phyloP scores from a whole-genome alignment of 768 basidiomycete species.

The Boletellus sp. region DNA sequence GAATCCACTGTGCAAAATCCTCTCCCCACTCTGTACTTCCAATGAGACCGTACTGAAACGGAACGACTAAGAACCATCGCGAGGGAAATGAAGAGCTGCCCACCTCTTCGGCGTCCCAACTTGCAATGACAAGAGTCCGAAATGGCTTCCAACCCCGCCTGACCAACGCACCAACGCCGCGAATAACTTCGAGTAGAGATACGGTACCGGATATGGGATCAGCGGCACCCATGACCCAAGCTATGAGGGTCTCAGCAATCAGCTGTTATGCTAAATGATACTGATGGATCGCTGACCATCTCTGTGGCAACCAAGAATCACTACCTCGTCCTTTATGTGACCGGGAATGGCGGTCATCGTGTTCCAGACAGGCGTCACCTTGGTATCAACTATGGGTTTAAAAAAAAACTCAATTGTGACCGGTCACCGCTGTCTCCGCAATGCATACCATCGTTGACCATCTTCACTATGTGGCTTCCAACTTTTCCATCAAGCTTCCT shows the following conservation, averaged over 20 bases:
- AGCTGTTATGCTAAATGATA: constrained; percentile 16
- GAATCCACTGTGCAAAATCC: constrained; percentile 82
- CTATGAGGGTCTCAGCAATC: background rate
- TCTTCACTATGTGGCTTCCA: constrained; percentile 45
- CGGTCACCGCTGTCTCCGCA: background rate
- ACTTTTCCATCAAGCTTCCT: constrained; percentile 44
- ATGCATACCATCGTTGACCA: constrained; percentile 51
- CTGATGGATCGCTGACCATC: constrained; percentile 53
- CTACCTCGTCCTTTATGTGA: constrained; percentile 77
- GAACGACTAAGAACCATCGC: constrained; percentile 12
- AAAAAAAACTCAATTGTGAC: background rate
- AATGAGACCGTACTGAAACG: constrained; percentile 56
- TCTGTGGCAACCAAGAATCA: constrained; percentile 84
- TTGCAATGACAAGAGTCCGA: constrained; percentile 69
- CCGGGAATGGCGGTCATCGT: constrained; percentile 81
- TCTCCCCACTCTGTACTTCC: constrained; percentile 95
- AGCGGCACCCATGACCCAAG: constrained; percentile 46
- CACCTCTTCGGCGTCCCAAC: constrained; percentile 79
- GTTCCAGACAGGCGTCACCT: constrained; percentile 90
- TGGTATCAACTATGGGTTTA: constrained; percentile 61
- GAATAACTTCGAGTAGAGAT: constrained; percentile 51
- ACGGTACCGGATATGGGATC: constrained; percentile 59
- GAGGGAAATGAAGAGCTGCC: constrained; percentile 10
- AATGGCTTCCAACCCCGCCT: constrained; percentile 62
- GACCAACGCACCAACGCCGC: constrained; percentile 50